Conservation (phyloP, 139 green algal species). For the Microglena sp. region DNA sequence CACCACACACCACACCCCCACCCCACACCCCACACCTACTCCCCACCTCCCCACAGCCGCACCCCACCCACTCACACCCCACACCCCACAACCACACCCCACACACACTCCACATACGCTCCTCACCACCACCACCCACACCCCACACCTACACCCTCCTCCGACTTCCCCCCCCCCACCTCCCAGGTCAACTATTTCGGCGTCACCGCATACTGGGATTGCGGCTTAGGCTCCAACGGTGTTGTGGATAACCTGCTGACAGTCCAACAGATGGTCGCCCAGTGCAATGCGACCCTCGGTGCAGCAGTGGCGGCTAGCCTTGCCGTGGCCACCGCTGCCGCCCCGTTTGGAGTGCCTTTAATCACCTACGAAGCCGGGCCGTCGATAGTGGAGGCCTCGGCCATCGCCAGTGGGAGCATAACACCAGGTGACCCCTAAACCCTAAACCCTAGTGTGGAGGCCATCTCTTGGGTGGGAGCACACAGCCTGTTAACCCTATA, state of each 20-base stretch:
- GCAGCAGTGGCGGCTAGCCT: not conserved
- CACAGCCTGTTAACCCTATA: too few relatives aligned
- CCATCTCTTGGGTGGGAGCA: too few relatives aligned
- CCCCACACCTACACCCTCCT: too few relatives aligned
- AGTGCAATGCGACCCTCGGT: constrained; percentile 11
- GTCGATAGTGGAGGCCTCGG: constrained; percentile 12
- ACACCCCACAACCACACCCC: too few relatives aligned
- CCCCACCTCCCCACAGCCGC: too few relatives aligned
- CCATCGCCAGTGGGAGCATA: not conserved
- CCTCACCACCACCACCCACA: too few relatives aligned
- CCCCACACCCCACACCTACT: too few relatives aligned
- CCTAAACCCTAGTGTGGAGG: too few relatives aligned
- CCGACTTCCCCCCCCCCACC: too few relatives aligned
- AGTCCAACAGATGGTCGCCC: constrained; percentile 14
- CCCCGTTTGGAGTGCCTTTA: constrained; percentile 12
- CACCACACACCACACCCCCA: too few relatives aligned
- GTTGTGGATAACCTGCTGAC: constrained; percentile 3
- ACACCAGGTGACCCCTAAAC: not conserved
- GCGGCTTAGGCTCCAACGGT: constrained; percentile 14
- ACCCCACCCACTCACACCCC: too few relatives aligned
- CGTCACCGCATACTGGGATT: constrained; percentile 21
- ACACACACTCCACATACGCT: too few relatives aligned
- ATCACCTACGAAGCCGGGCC: constrained; percentile 23
- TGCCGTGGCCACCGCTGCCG: not conserved
- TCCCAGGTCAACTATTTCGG: constrained; percentile 15